Base-by-base conservation (phyloP, 805 yeast species). In the Ogataea pilisensis region DNA sequence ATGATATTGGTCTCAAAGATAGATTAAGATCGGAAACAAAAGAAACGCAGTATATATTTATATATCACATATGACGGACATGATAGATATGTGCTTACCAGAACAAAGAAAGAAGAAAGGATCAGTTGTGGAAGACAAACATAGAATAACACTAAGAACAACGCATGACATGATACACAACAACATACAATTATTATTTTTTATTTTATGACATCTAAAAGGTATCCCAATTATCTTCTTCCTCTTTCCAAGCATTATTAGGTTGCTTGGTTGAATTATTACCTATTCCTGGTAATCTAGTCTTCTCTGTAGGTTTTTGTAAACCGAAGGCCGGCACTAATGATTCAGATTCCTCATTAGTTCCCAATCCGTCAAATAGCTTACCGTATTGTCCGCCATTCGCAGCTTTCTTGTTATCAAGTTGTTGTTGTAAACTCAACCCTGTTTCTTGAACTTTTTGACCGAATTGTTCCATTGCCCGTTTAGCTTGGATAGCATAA, bases 391-490 rank as follows among this genome's bases (percentile, higher is more conserved):
- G 66, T 30, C 68, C 65, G 8, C 50, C 46, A 7, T 29, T 21
- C 12, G n/a, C 34, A 29, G 34, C 37, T 14, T 38, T 25, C 69
- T 68, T 46, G 70, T 73, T 54, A 77, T 73, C 48, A 8, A 45
- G 40, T 37, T 57, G 62, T 48, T 81, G 83, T 39, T 78, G 80
- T 21, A 95, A 86, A 50, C 78, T 79, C 45, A 70, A 75, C 26
- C 95, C 85, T 1, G 96, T 87, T 51, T 89, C 95, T 60, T 85
- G 95, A 68, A 91, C 85, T 57, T 81, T 88, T 59, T 86, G 95
- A 35, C 97, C 96, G 67, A 91, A 93, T 69, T 93, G 97, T 44
- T 87, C 82, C 76, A 95, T 86, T n/a, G 98, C 98, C 51, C 88
- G 78, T 48, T 76, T 80, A 4, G 98, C 93, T 57, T 88, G 95